A percentile compares a stretch with the other conserved stretches of the same genome.
These are phyloP conservation scores for Rubia occidens DNA, from an alignment of 305 asterid genomes.

Conservation along the genomic window DNA sequence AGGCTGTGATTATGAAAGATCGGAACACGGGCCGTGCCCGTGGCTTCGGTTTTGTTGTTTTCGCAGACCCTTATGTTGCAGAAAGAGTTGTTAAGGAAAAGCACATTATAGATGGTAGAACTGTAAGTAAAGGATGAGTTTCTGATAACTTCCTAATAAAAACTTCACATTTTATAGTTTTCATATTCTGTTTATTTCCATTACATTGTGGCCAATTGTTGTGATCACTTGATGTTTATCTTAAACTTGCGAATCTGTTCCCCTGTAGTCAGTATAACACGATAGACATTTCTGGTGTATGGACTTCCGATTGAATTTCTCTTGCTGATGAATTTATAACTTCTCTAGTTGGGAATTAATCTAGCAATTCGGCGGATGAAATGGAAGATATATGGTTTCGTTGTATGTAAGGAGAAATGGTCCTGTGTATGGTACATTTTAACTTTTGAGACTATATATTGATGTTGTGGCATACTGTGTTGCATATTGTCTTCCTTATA, in stretches of 20 bases:
- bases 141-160: conserved; percentile 5
- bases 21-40: conserved; percentile 84
- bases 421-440: neutral
- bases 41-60: conserved; percentile 74
- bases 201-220: neutral
- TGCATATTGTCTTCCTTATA: neutral
- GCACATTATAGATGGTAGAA: conserved; percentile 65
- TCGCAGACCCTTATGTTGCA: conserved; percentile 61
- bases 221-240: neutral
- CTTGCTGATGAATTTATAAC: neutral
- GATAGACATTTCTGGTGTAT: conserved; percentile 3
- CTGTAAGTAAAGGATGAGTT: conserved; percentile 36
- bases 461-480: neutral
- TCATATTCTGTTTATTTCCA: neutral
- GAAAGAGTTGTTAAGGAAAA: conserved; percentile 67
- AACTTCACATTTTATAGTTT: conserved; percentile 6
- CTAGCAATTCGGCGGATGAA: neutral
- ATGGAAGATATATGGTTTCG: neutral
- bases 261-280: neutral
- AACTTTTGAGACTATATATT: neutral
- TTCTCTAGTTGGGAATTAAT: neutral
- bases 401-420: neutral
- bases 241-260: neutral
- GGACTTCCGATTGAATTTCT: neutral
- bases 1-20: conserved; percentile 86